Base-by-base conservation (phyloP, 768 basidiomycete species). In the Lactifluus echinatus region DNA sequence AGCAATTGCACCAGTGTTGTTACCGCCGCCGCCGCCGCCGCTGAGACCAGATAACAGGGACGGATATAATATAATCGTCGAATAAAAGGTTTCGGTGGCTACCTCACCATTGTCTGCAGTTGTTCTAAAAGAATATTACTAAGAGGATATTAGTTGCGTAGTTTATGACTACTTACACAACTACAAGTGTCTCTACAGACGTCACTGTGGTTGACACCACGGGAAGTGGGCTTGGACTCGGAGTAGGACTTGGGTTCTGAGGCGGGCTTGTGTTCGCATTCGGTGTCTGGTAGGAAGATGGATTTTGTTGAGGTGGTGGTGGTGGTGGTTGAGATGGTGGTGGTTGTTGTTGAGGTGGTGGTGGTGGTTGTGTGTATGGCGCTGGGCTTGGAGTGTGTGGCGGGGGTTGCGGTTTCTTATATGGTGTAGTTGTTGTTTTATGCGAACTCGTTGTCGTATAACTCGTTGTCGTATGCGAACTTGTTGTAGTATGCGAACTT, bases 1-100 rank as follows among this genome's bases (percentile, higher is more conserved):
- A 7, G 62, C 67, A 47, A 72, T 68, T 17, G 70, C 67, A 50
- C 62, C 65, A 21, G 60, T 56, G 19, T 56, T 40, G 21, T 59
- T 60, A 8, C 49, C 33, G n/a, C 43, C 12, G 4, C 33, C 42
- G 63, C n/a, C n/a, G n/a, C n/a, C n/a, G n/a, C n/a, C n/a, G n/a
- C n/a, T n/a, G n/a, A n/a, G 40, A 33, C 50, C 29, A 21, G 61
- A 26, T 5, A 62, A 39, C 2, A 62, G 58, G 2, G 69, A 64
- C 1, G 58, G 53, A 11, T 43, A 26, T 34, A 68, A 57, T 23
- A 71, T 62, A 2, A 66, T 34, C 2, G 65, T 62, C 39, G 60
- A 59, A 23, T 53, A 37, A 8, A 57, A 23, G 48, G 54, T 63
- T 15, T 40, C 36, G 12, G 62, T 63, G 2, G 47, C 17, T 15